Base-by-base conservation (phyloP, 257 asterid genomes). In the Fraxinus pennsylvanica region DNA sequence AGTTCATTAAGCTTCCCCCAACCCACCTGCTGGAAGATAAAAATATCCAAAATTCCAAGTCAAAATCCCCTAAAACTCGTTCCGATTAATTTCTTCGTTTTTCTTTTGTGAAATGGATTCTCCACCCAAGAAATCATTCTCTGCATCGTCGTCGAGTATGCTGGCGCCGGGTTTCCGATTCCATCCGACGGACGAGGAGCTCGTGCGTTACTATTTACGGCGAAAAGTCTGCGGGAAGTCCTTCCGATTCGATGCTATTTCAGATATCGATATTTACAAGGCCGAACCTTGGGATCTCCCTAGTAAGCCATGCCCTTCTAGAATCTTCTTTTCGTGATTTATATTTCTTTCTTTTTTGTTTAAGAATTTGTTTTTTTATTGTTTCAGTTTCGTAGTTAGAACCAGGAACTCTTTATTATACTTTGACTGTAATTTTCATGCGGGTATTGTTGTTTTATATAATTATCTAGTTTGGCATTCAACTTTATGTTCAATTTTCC, bases 231-330 rank as follows among this genome's bases (percentile, higher is more conserved):
- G 78, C 22, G 83, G 82, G 9, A 83, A 77, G 45, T 78, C 89
- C 9, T 84, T 85, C 38, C 71, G 80, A n/a, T 74, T 72, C 9
- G 91, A 84, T 76, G 85, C 86, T 1, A 87, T 87, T 36, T 85
- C 91, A 8, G 86, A 83, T 13, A 77, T 87, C 70, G 89, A 85
- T 81, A 85, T 87, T 8, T 87, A 87, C 83, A 87, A 83, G 79
- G 86, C 79, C 71, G 91, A 87, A 72, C 91, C 91, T 15, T 87
- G 89, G 91, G 91, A 87, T 32, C 89, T 87, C 41, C 91, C 91
- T 25, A 89, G 91, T 87, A 68, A 22, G 69, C 35, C 32, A 4
- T 22, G 29, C 7, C 38, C 27, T 14, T 25, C 36, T 12, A 61
- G 17, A 61, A 61, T 61, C 6, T 61, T 61, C 68, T 22, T 61